Conservation (phyloP, 176 grass and related monocot genomes). For the Triticum timopheevii region DNA sequence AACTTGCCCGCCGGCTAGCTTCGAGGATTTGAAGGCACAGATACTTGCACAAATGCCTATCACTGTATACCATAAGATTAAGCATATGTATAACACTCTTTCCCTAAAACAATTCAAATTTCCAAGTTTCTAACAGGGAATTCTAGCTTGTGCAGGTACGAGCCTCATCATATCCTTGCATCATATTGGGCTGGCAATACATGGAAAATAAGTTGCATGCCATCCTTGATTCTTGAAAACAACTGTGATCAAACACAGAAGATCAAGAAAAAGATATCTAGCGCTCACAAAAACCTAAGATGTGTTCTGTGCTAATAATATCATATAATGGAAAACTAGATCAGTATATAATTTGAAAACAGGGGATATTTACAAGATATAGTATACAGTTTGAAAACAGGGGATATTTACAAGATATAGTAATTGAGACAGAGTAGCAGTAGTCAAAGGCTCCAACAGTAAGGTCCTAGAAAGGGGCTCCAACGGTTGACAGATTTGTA, state of each 20-base stretch:
- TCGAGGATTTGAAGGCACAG: conserved; percentile 2
- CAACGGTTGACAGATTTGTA: conserved; percentile 22
- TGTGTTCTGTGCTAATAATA: neutral
- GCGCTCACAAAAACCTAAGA: neutral
- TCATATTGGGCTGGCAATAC: neutral
- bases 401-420: neutral
- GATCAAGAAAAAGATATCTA: neutral
- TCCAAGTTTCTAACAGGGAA: conserved; percentile 23
- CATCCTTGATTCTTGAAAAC: neutral
- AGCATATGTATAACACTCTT: conserved; percentile 4
- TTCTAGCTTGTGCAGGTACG: conserved; percentile 7
- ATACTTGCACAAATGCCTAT: neutral
- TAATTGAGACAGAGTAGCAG: conserved; percentile 20
- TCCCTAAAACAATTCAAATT: conserved; percentile 1
- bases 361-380: neutral
- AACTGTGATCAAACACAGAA: conserved; percentile 22
- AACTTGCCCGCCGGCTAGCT: conserved; percentile 5
- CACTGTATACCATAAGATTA: neutral
- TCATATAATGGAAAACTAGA: neutral
- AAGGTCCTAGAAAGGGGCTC: neutral
- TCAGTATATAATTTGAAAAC: neutral
- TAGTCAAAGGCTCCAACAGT: neutral
- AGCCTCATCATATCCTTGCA: neutral
- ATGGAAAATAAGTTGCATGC: conserved; percentile 16
- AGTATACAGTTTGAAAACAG: neutral